Conservation (phyloP, 805 yeast genomes). For the Wickerhamiella siamensis region DNA sequence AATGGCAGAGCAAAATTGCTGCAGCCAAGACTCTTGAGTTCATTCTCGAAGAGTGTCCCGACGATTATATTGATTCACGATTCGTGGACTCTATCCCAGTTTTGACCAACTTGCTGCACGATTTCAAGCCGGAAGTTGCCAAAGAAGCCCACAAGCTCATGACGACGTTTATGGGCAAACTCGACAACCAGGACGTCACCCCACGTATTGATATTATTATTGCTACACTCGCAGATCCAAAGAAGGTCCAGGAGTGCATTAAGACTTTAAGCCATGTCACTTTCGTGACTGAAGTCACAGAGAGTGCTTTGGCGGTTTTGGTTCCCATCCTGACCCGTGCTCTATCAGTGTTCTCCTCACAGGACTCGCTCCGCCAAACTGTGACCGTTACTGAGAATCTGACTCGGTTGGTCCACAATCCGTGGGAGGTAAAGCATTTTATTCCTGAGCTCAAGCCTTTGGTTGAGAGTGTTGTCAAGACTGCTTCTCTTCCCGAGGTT, state of each 20-base stretch:
- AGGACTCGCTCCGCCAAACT: constrained; percentile 92
- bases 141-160: constrained; percentile 65
- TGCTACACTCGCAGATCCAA: constrained; percentile 81
- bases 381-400: constrained; percentile 91
- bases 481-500: constrained; percentile 92
- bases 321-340: constrained; percentile 91
- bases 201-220: constrained; percentile 76
- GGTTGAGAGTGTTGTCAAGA: constrained; percentile 69
- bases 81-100: constrained; percentile 72
- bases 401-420: constrained; percentile 88
- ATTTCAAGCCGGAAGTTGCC: constrained; percentile 91
- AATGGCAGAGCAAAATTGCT: constrained; percentile 82
- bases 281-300: constrained; percentile 96
- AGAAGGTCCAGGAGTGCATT: constrained; percentile 76
- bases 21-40: constrained; percentile 62
- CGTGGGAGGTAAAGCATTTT: constrained; percentile 74
- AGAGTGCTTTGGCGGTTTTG: constrained; percentile 77
- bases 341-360: constrained; percentile 72
- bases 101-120: constrained; percentile 79
- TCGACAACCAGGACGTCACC: constrained; percentile 84
- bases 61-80: constrained; percentile 69
- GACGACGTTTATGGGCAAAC: constrained; percentile 55
- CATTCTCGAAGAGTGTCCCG: constrained; percentile 64
- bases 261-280: constrained; percentile 85
- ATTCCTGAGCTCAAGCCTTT: constrained; percentile 88